A percentile compares a stretch with the other conserved stretches of the same genome.
Evolutionary conservation across 805 yeast species (phyloP).

Genomic region (Teunomyces gatunensis): DNA sequence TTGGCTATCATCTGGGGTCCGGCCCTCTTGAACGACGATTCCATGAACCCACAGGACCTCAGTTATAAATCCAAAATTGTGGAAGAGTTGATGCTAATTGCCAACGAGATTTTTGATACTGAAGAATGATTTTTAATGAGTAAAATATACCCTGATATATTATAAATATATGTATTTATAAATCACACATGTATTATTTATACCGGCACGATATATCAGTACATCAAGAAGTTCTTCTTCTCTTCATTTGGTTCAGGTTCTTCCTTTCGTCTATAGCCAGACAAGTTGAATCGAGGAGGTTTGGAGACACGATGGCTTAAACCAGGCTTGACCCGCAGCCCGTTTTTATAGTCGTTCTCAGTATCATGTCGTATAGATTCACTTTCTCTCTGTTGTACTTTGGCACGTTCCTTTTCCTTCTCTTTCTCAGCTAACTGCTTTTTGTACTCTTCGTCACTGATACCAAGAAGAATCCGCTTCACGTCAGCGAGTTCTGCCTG

Average conservation of each 20-base stretch:
- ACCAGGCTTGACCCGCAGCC: conserved; percentile 25
- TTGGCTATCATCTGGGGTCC: conserved; percentile 96
- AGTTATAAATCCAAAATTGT: conserved; percentile 73
- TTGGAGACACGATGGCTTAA: conserved; percentile 26
- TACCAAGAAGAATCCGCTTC: conserved; percentile 28
- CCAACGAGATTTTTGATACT: conserved; percentile 67
- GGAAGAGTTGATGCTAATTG: conserved; percentile 80
- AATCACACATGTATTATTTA: background rate
- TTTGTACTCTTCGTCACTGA: conserved; percentile 40
- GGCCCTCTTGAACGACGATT: conserved; percentile 66
- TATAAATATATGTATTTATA: background rate
- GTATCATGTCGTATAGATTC: conserved; percentile 5
- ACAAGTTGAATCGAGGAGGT: conserved; percentile 33
- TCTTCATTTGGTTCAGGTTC: conserved; percentile 6
- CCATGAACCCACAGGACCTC: conserved; percentile 67
- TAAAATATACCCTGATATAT: background rate
- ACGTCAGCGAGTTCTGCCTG: conserved; percentile 33
- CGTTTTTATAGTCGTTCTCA: conserved; percentile 22
- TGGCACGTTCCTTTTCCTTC: conserved; percentile 9
- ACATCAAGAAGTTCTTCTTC: conserved; percentile 12
- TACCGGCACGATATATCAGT: background rate
- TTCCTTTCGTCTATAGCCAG: conserved; percentile 5
- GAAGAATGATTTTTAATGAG: conserved; percentile 23
- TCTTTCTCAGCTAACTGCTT: conserved; percentile 19
- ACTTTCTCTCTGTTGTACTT: conserved; percentile 9